A percentile compares a stretch with the other conserved stretches of the same genome.
Evolutionary conservation across 169 alveolate species (phyloP).

Genomic region (Plasmodium vivax): DNA sequence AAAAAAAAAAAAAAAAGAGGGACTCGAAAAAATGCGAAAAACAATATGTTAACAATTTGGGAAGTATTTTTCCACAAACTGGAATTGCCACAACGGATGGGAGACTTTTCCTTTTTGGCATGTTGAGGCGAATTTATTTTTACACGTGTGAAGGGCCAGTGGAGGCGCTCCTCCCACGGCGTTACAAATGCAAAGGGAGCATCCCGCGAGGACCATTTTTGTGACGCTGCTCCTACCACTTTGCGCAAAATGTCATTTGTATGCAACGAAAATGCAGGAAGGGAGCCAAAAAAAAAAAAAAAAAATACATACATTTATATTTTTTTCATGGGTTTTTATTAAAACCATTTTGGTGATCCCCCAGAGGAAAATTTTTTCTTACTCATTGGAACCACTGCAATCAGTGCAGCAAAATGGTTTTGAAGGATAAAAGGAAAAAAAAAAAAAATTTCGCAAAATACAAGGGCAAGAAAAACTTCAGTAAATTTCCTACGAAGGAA

Average conservation of each 20-base stretch:
- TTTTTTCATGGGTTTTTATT: neutral
- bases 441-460: neutral
- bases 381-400: neutral
- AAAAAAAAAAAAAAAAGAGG: neutral
- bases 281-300: neutral
- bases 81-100: neutral
- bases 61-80: neutral
- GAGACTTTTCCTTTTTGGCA: neutral
- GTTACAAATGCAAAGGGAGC: neutral
- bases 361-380: neutral
- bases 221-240: neutral
- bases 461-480: conserved; percentile 11
- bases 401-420: conserved; percentile 13
- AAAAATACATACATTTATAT: neutral
- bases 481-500: neutral
- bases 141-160: neutral
- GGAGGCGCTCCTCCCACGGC: neutral
- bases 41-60: neutral
- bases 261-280: neutral
- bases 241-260: neutral
- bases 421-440: conserved; percentile 43
- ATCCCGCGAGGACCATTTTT: neutral
- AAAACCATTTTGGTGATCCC: neutral
- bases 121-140: neutral
- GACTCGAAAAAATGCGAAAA: neutral